Base-by-base conservation (phyloP, 2,329 filamentous ascomycete species). In the Penicillium sclerotigenum region DNA sequence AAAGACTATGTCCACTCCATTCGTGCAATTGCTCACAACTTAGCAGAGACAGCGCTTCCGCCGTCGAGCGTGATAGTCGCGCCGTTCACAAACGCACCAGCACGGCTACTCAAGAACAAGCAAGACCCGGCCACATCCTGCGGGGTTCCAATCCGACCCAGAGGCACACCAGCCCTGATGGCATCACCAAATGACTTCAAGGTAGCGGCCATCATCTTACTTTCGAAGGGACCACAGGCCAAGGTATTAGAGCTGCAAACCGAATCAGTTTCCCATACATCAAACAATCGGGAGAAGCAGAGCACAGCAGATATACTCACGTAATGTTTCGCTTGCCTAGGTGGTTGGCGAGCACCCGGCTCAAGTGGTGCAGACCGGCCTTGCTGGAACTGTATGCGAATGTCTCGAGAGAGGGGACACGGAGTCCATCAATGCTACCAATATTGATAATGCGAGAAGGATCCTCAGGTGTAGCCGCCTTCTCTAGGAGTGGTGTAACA, bases 121-220 rank as follows among this genome's bases (percentile, higher is more conserved):
- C 87, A 89, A 11, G 87, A 81, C 0, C 88, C 88, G 0, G 87
- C 87, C 4, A 89, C 85, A 70, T 91, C 88, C 68, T 86, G 75
- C 0, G 86, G 82, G 18, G 75, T 81, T 0, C 88, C 88, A 64
- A 90, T 88, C 31, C 88, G 76, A 0, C 83, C 81, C 62, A 90
- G 67, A 10, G 88, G 88, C 57, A 88, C 85, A 4, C 84, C 80
- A 0, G 72, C 75, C 41, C 78, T 74, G 20, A 84, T 73, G 2
- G 73, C 72, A 38, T 82, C 79, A 48, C 75, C 74, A 52, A 76
- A 81, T 52, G 78, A 75, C 31, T 79, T 68, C 43, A 84, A 69
- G 0, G 80, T 81, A 31, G 78, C 80, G n/a, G 74, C 76, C 60
- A 81, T 82, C 80, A 82, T 82, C 45, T 80, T 79, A 29, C 77